Evolutionary conservation across 2,329 filamentous ascomycete species (phyloP).

Genomic region (Fusarium metavorans): DNA sequence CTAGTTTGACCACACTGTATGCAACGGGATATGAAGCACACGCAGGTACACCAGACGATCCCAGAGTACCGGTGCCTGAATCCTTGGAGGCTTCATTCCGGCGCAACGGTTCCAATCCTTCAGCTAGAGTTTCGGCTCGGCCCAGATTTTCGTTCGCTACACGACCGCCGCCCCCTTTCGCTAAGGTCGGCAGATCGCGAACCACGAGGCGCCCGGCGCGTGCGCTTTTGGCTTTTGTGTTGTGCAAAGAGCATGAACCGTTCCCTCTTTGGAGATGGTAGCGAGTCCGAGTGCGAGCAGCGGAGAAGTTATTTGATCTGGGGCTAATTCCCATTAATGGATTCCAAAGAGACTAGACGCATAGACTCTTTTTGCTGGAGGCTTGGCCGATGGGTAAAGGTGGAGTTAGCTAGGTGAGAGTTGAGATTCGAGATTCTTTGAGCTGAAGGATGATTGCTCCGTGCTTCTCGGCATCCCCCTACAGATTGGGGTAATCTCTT

Average conservation of each 20-base stretch:
- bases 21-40: background rate
- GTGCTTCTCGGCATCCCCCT: background rate
- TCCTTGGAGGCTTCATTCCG: background rate
- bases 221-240: background rate
- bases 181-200: constrained; percentile 12
- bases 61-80: background rate
- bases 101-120: background rate
- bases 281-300: constrained; percentile 14
- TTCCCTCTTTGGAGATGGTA: background rate
- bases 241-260: background rate
- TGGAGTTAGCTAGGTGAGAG: background rate
- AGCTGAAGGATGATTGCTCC: background rate
- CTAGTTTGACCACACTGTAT: background rate
- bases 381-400: background rate
- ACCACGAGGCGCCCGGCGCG: constrained; percentile 11
- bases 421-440: background rate
- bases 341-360: background rate
- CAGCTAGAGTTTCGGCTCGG: constrained; percentile 1
- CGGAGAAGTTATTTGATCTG: constrained; percentile 1
- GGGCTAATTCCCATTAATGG: background rate
- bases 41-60: constrained; percentile 1
- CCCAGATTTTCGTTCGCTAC: background rate
- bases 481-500: background rate
- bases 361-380: background rate
- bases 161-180: background rate